These are phyloP conservation scores for Rhodosorus marinus DNA, from an alignment of 23 red algal genomes.

Conservation along the genomic window DNA sequence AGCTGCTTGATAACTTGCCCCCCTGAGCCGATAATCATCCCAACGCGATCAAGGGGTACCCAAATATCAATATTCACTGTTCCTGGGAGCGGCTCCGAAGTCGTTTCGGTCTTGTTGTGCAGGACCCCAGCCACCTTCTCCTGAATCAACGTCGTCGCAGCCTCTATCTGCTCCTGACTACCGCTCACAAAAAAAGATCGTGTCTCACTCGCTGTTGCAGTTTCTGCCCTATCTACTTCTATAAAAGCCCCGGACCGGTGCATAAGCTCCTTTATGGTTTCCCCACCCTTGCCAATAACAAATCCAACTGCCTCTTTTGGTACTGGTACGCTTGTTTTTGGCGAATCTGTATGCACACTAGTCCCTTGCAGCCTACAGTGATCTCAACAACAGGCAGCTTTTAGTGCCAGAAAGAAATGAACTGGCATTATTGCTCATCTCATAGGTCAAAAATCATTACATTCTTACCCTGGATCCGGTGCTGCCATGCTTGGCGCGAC, in stretches of 20 bases:
- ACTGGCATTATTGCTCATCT: no score
- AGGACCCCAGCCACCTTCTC: slow-evolving; percentile 61
- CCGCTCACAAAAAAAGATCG: no score
- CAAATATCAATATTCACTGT: slow-evolving; percentile 42
- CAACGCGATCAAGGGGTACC: slow-evolving; percentile 77
- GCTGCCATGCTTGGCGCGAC: no score
- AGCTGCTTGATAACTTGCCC: slow-evolving; percentile 51
- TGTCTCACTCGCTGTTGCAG: no score
- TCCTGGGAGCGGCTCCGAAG: no score
- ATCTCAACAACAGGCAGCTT: no score
- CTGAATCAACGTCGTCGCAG: slow-evolving; percentile 27
- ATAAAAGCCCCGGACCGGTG: slow-evolving; percentile 69
- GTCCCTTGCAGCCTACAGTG: no score
- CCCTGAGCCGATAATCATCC: slow-evolving; percentile 65
- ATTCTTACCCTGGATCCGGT: no score
- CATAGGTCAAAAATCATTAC: no score
- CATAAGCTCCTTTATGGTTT: slow-evolving; percentile 64
- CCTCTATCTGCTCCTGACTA: no score
- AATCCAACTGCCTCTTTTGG: slow-evolving; percentile 69
- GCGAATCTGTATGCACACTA: no score
- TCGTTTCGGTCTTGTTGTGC: slow-evolving; percentile 22
- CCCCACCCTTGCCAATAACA: slow-evolving; percentile 74
- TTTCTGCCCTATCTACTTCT: slow-evolving; percentile 54
- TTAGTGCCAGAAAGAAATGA: no score
- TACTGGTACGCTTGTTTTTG: slow-evolving; percentile 45